phyloP scores from a whole-genome alignment of 2,329 filamentous ascomycete species.

The Botrytis galanthina region DNA sequence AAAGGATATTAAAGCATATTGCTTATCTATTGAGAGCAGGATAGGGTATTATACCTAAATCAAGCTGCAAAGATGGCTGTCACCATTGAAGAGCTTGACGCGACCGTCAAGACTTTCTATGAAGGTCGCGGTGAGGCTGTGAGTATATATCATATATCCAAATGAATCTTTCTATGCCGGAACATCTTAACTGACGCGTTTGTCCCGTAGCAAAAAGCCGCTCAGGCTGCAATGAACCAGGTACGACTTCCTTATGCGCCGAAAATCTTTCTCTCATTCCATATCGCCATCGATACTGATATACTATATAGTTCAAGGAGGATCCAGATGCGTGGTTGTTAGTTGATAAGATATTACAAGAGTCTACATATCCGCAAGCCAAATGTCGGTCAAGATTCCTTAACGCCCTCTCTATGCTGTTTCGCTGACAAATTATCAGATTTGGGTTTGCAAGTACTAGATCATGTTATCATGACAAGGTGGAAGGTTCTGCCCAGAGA shows the following conservation, averaged over 20 bases:
- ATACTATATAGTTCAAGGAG: conserved; percentile 79
- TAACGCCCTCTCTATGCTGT: conserved; percentile 2
- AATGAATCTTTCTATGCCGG: conserved; percentile 11
- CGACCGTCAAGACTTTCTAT: conserved; percentile 93
- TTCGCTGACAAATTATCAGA: conserved; percentile 51
- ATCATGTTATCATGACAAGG: conserved; percentile 97
- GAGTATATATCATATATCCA: conserved; percentile 42
- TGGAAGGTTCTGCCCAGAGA: conserved; percentile 98
- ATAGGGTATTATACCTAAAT: conserved; percentile 29
- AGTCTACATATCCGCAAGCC: conserved; percentile 90
- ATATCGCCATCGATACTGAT: conserved; percentile 28
- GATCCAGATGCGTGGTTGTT: conserved; percentile 97
- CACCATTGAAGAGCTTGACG: conserved; percentile 92
- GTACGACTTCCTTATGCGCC: conserved; percentile 49
- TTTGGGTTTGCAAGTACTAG: conserved; percentile 90
- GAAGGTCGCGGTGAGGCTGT: conserved; percentile 94
- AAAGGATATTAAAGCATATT: conserved; percentile 24
- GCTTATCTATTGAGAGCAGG: conserved; percentile 28
- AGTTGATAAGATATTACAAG: conserved; percentile 93
- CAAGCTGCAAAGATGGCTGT: conserved; percentile 56
- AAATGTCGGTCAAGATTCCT: conserved; percentile 67
- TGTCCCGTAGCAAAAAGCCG: conserved; percentile 81
- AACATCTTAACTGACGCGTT: conserved; percentile 41
- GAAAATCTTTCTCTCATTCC: conserved; percentile 13
- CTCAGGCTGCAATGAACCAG: conserved; percentile 89